These are phyloP conservation scores for Kwoniella europaea DNA, from an alignment of 768 basidiomycete species.

Conservation along the genomic window DNA sequence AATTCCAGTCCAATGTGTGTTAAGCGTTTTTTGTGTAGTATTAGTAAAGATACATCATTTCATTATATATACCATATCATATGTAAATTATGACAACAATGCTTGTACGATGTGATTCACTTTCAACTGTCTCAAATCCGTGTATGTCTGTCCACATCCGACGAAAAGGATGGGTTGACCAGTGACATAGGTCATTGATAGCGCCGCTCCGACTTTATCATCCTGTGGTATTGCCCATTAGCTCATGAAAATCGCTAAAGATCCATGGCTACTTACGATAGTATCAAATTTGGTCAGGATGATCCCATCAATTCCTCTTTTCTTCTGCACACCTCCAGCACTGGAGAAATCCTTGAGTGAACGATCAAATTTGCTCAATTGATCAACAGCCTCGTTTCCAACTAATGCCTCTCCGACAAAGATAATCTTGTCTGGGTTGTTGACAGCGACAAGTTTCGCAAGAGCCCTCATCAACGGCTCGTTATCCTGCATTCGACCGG, in stretches of 20 bases:
- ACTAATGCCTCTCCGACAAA: slow-evolving; percentile 98
- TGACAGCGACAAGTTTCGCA: slow-evolving; percentile 95
- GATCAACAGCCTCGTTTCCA: slow-evolving; percentile 98
- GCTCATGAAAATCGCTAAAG: not conserved
- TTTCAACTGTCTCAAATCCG: slow-evolving; percentile 85
- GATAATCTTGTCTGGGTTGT: slow-evolving; percentile 94
- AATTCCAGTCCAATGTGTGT: not conserved
- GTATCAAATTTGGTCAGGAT: slow-evolving; percentile 99
- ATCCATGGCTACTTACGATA: slow-evolving; percentile 66
- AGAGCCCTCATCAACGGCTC: slow-evolving; percentile 98
- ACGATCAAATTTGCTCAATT: slow-evolving; percentile 93
- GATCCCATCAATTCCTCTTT: slow-evolving; percentile 95
- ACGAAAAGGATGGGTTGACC: slow-evolving; percentile 98
- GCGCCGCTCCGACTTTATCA: slow-evolving; percentile 82
- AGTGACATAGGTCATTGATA: slow-evolving; percentile 99
- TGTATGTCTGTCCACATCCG: slow-evolving; percentile 98
- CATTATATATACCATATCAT: not conserved
- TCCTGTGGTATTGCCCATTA: slow-evolving; percentile 61
- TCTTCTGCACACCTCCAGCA: slow-evolving; percentile 59
- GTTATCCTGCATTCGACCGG: slow-evolving; percentile 99
- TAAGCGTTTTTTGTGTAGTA: not conserved
- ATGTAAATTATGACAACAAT: slow-evolving; percentile 63
- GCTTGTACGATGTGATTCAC: slow-evolving; percentile 94
- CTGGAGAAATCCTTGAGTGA: slow-evolving; percentile 90
- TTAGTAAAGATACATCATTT: not conserved